Conservation (phyloP, 345 rosid genomes). For the Conringia planisiliqua region DNA sequence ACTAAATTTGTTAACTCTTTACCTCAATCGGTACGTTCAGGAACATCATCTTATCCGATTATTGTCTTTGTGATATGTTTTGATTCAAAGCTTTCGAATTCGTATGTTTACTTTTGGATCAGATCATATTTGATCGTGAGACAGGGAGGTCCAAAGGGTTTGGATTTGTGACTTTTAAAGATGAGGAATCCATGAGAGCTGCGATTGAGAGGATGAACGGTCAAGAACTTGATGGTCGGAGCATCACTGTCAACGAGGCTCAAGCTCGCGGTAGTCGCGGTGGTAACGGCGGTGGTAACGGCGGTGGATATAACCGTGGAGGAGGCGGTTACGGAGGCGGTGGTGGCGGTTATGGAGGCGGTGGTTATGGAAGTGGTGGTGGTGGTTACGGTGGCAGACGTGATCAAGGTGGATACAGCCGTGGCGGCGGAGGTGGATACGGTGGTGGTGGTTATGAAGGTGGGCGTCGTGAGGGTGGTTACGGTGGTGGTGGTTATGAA, state of each 20-base stretch:
- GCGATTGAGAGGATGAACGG: constrained; percentile 94
- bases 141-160: constrained; percentile 81
- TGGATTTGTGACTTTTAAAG: constrained; percentile 76
- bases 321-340: constrained; percentile 20
- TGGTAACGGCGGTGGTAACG: constrained; percentile 42
- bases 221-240: constrained; percentile 75
- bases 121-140: constrained; percentile 90
- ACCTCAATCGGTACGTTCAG: constrained; percentile 54
- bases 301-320: constrained; percentile 29
- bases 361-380: constrained; percentile 26
- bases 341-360: constrained; percentile 1
- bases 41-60: constrained; percentile 34
- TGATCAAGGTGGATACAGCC: constrained; percentile 38
- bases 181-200: constrained; percentile 73
- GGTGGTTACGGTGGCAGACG: constrained; percentile 38
- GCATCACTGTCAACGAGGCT: constrained; percentile 78
- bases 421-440: constrained; percentile 38
- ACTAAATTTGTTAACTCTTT: constrained; percentile 36
- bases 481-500: constrained; percentile 32
- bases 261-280: constrained; percentile 67
- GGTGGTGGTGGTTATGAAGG: constrained; percentile 28
- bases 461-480: constrained; percentile 41
- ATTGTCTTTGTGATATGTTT: not conserved
- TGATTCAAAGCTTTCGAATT: not conserved
- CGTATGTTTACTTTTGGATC: not conserved